These are phyloP conservation scores for Rhizopogon sp. DNA, from an alignment of 768 basidiomycete genomes.

Conservation along the genomic window DNA sequence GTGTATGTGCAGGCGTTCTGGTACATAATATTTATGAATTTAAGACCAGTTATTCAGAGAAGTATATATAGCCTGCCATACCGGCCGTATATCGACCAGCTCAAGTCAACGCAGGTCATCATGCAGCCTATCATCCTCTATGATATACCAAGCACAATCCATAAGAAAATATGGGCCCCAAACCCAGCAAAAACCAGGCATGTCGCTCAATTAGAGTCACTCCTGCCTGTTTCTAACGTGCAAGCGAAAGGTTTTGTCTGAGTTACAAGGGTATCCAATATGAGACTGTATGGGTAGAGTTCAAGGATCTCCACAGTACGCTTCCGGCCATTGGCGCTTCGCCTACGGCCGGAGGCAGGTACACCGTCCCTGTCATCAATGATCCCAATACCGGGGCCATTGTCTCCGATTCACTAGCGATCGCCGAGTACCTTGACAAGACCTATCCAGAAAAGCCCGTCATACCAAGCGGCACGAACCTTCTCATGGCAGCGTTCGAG, in stretches of 20 bases:
- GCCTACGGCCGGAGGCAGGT: background rate
- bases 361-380: constrained; percentile 6
- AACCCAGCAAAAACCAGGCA: constrained; percentile 30
- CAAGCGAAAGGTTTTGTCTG: constrained; percentile 17
- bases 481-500: constrained; percentile 1
- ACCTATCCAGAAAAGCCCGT: constrained; percentile 4
- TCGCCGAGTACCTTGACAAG: constrained; percentile 8
- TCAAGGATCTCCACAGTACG: constrained; percentile 35
- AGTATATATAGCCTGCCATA: background rate
- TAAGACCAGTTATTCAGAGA: too few species aligned
- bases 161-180: constrained; percentile 28
- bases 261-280: constrained; percentile 34
- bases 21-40: too few species aligned
- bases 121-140: constrained; percentile 29
- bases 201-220: background rate
- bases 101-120: background rate
- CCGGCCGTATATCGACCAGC: background rate
- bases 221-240: too few species aligned
- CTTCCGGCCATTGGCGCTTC: constrained; percentile 31
- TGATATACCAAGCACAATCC: constrained; percentile 29
- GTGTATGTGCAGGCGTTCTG: too few species aligned
- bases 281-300: constrained; percentile 46
- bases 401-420: constrained; percentile 3
- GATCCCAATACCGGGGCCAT: constrained; percentile 6
- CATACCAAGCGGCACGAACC: background rate